These are phyloP conservation scores for Aureoboletus auriporus DNA, from an alignment of 768 basidiomycete genomes.

Conservation along the genomic window DNA sequence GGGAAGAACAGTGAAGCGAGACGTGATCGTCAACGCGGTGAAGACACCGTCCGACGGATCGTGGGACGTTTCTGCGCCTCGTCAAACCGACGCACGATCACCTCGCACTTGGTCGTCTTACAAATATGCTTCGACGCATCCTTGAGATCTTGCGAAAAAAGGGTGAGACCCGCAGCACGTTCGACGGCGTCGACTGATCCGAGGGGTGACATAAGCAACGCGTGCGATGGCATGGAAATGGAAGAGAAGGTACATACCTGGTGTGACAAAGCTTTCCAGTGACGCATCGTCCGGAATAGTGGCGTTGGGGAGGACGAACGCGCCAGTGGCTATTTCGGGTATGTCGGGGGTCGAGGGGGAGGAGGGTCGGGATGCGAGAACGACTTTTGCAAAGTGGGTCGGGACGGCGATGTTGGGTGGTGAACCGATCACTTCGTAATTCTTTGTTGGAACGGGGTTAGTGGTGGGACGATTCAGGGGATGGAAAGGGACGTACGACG, in stretches of 20 bases:
- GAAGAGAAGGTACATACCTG: conserved; percentile 44
- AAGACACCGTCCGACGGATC: conserved; percentile 49
- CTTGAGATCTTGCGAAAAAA: conserved; percentile 86
- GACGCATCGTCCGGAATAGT: conserved; percentile 81
- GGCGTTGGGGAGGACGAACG: conserved; percentile 96
- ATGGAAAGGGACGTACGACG: conserved; percentile 57
- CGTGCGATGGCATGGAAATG: background rate
- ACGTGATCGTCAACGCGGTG: conserved; percentile 23
- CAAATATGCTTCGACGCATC: conserved; percentile 78
- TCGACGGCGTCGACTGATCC: conserved; percentile 85
- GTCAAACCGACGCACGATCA: conserved; percentile 87
- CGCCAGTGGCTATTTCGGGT: conserved; percentile 80
- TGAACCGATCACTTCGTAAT: conserved; percentile 90
- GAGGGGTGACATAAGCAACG: background rate
- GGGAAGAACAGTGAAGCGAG: background rate
- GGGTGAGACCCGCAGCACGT: conserved; percentile 76
- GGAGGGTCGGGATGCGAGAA: conserved; percentile 70
- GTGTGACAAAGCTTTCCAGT: conserved; percentile 76
- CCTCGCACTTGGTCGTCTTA: conserved; percentile 81
- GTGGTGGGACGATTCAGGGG: background rate
- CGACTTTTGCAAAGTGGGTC: conserved; percentile 97
- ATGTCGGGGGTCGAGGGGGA: conserved; percentile 69
- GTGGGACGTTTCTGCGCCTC: conserved; percentile 73
- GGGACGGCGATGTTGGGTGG: conserved; percentile 91
- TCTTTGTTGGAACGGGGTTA: conserved; percentile 39